These are phyloP conservation scores for Perilla frutescens DNA, from an alignment of 257 asterid species.

Conservation along the genomic window DNA sequence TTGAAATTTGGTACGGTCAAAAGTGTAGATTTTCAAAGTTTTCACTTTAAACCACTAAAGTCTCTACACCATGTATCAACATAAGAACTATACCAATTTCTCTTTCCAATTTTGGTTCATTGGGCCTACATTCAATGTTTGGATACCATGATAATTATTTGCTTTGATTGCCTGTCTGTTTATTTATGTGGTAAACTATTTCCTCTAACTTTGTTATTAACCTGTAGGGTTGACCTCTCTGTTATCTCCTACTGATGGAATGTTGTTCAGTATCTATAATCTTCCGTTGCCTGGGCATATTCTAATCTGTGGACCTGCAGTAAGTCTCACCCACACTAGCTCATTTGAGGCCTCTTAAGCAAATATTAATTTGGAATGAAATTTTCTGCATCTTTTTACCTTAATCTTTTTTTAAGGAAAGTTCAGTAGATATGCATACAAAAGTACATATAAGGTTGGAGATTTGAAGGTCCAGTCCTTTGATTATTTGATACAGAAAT, in stretches of 20 bases:
- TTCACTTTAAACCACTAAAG: slow-evolving; percentile 18
- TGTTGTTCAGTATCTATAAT: slow-evolving; percentile 58
- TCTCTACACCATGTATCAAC: slow-evolving; percentile 16
- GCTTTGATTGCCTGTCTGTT: slow-evolving; percentile 7
- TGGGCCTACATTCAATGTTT: slow-evolving; percentile 4
- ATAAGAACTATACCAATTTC: not conserved
- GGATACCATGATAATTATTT: not conserved
- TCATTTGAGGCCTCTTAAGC: slow-evolving; percentile 31
- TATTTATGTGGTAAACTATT: slow-evolving; percentile 9
- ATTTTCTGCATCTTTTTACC: not conserved
- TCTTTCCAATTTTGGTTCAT: not conserved
- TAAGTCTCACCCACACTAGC: slow-evolving; percentile 47
- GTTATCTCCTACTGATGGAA: slow-evolving; percentile 68
- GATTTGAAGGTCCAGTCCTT: not conserved
- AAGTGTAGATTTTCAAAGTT: slow-evolving; percentile 6
- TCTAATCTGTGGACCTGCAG: slow-evolving; percentile 88
- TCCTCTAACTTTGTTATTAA: slow-evolving; percentile 31
- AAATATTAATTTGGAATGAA: slow-evolving; percentile 27
- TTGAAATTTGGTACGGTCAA: not conserved
- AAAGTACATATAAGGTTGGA: not conserved
- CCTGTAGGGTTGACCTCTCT: slow-evolving; percentile 73
- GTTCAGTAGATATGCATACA: not conserved
- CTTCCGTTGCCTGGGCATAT: slow-evolving; percentile 94
- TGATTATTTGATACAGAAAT: slow-evolving; percentile 15
- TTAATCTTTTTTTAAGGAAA: slow-evolving; percentile 9